These are phyloP conservation scores for Scedosporium dehoogii DNA, from an alignment of 2,329 filamentous ascomycete genomes.

Conservation along the genomic window DNA sequence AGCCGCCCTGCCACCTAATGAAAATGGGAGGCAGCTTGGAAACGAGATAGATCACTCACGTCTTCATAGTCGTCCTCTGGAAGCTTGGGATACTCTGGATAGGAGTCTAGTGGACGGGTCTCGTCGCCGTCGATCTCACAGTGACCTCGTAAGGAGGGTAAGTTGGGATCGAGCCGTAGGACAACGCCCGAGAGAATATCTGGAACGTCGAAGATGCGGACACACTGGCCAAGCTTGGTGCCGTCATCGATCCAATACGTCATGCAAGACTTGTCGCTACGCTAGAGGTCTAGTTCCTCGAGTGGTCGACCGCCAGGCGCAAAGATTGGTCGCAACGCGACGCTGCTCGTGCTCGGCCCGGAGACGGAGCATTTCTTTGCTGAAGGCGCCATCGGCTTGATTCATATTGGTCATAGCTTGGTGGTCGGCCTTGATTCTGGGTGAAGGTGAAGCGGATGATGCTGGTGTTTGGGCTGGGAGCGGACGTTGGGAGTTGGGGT, in stretches of 20 bases:
- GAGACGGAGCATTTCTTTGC: not conserved
- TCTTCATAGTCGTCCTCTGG: not conserved
- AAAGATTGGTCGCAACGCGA: slow-evolving; percentile 3
- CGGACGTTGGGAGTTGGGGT: no score
- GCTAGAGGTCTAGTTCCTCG: not conserved
- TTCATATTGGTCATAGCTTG: not conserved
- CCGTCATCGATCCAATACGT: slow-evolving; percentile 12
- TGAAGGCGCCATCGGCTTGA: not conserved
- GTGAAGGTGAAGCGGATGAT: not conserved
- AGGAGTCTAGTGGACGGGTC: not conserved
- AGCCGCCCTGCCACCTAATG: slow-evolving; percentile 14
- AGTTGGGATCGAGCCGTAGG: slow-evolving; percentile 12
- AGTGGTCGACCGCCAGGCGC: slow-evolving; percentile 6
- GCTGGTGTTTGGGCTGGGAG: not conserved
- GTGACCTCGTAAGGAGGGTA: slow-evolving; percentile 9
- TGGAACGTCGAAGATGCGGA: slow-evolving; percentile 14
- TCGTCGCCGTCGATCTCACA: not conserved
- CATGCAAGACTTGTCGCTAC: not conserved
- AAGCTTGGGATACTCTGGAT: not conserved
- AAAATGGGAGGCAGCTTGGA: slow-evolving; percentile 12
- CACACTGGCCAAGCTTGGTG: slow-evolving; percentile 8
- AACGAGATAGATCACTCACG: not conserved
- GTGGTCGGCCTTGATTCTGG: not conserved
- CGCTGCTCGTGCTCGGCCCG: not conserved
- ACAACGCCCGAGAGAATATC: slow-evolving; percentile 16